Evolutionary conservation across 2,329 filamentous ascomycete species (phyloP).

Genomic region (Fusarium ramigenum): DNA sequence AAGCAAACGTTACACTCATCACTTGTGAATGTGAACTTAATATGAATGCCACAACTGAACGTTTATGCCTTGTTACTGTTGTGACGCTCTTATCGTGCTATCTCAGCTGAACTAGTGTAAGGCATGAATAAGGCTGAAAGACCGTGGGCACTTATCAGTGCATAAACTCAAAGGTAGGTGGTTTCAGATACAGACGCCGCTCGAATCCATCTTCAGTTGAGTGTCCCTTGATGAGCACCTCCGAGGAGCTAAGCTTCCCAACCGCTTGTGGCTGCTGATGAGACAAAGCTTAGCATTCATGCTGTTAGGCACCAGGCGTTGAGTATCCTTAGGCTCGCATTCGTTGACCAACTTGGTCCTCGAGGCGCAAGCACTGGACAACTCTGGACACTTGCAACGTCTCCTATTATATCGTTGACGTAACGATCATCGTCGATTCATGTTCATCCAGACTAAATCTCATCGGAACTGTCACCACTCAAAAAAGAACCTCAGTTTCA

Average conservation of each 20-base stretch:
- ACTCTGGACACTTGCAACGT: not conserved
- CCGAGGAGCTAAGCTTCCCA: not conserved
- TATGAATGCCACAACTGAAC: not conserved
- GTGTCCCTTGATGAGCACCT: not conserved
- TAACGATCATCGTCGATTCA: not conserved
- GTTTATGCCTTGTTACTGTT: not conserved
- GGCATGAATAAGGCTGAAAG: not conserved
- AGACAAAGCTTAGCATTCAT: not conserved
- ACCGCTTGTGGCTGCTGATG: not conserved
- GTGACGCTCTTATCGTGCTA: not conserved
- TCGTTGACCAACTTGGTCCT: not conserved
- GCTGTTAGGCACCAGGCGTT: not conserved
- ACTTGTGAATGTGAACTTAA: not conserved
- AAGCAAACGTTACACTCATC: not conserved
- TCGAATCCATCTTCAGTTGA: not conserved
- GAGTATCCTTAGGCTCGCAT: not conserved
- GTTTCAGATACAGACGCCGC: not conserved
- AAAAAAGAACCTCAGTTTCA: conserved; percentile 11
- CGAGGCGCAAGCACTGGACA: not conserved
- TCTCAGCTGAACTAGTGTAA: not conserved
- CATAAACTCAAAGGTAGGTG: not conserved
- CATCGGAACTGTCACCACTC: not conserved
- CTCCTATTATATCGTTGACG: not conserved
- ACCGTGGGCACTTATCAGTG: not conserved
- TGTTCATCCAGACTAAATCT: conserved; percentile 18